These are phyloP conservation scores for Cladosporium cucumerinum DNA, from an alignment of 2,329 filamentous ascomycete genomes.

Conservation along the genomic window DNA sequence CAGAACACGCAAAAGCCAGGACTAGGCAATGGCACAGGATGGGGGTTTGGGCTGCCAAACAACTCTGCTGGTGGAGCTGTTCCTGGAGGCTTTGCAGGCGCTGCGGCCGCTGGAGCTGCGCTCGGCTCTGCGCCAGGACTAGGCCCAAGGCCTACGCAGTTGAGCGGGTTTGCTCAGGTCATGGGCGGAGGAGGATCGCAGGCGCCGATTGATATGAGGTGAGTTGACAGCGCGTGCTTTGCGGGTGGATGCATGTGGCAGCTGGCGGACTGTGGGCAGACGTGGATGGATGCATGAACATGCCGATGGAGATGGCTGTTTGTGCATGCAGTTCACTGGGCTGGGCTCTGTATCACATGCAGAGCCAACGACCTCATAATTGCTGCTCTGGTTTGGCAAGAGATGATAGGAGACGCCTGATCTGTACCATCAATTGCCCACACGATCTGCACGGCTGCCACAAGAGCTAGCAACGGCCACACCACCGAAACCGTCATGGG, in stretches of 20 bases:
- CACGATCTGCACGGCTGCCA: not conserved
- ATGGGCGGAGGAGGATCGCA: slow-evolving; percentile 34
- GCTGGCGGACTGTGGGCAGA: not conserved
- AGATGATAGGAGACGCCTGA: not conserved
- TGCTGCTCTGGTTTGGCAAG: not conserved
- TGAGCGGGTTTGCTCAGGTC: slow-evolving; percentile 35
- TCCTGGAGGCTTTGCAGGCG: slow-evolving; percentile 18
- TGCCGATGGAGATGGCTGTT: not conserved
- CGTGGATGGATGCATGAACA: not conserved
- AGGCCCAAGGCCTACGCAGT: slow-evolving; percentile 25
- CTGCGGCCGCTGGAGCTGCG: slow-evolving; percentile 14
- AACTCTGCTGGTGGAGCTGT: slow-evolving; percentile 41
- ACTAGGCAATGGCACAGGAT: slow-evolving; percentile 53
- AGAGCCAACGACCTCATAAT: not conserved
- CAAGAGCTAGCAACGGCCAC: not conserved
- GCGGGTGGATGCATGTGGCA: not conserved
- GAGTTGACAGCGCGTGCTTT: slow-evolving; percentile 20
- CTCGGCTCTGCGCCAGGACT: slow-evolving; percentile 18
- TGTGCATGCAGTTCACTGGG: not conserved
- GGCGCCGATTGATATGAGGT: slow-evolving; percentile 37
- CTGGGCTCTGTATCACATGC: not conserved
- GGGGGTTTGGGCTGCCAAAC: slow-evolving; percentile 54
- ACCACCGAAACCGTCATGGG: not conserved
- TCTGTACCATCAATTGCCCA: not conserved
- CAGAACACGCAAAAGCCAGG: slow-evolving; percentile 34